These are phyloP conservation scores for Candida insectorum DNA, from an alignment of 805 yeast species.

Conservation along the genomic window DNA sequence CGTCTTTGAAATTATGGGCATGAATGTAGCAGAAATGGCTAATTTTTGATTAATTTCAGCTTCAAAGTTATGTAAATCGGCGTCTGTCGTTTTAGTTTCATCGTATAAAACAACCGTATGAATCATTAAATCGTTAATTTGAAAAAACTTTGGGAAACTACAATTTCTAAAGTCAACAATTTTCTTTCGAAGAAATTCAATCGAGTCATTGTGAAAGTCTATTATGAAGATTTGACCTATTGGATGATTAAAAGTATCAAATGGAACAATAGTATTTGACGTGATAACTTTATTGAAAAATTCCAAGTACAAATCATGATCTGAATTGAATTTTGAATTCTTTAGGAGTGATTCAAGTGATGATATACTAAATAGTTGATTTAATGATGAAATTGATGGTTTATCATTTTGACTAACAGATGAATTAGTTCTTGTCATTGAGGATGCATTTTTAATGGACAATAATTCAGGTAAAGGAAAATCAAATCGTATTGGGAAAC, in stretches of 20 bases:
- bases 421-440: constrained; percentile 3
- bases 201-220: constrained; percentile 46
- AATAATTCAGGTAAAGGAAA: constrained; percentile 37
- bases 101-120: constrained; percentile 35
- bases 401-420: constrained; percentile 4
- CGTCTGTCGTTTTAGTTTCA: constrained; percentile 19
- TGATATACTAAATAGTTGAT: constrained; percentile 36
- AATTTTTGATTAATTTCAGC: constrained; percentile 21
- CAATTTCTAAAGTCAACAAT: constrained; percentile 49
- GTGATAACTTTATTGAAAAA: constrained; percentile 58
- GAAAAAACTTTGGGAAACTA: constrained; percentile 61
- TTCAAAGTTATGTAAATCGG: constrained; percentile 35
- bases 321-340: constrained; percentile 10
- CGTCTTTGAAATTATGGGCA: constrained; percentile 9
- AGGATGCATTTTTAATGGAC: constrained; percentile 23
- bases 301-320: constrained; percentile 47
- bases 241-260: constrained; percentile 87
- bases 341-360: constrained; percentile 31
- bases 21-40: constrained; percentile 24
- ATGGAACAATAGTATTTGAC: constrained; percentile 60
- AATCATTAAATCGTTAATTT: constrained; percentile 56
- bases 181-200: constrained; percentile 55
- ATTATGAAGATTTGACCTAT: constrained; percentile 69
- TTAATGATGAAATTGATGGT: constrained; percentile 11
- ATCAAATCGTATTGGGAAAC: constrained; percentile 57